A percentile compares a stretch with the other conserved stretches of the same genome.
phyloP scores from a whole-genome alignment of 2,329 filamentous ascomycete species.

The Clonostachys rosea region DNA sequence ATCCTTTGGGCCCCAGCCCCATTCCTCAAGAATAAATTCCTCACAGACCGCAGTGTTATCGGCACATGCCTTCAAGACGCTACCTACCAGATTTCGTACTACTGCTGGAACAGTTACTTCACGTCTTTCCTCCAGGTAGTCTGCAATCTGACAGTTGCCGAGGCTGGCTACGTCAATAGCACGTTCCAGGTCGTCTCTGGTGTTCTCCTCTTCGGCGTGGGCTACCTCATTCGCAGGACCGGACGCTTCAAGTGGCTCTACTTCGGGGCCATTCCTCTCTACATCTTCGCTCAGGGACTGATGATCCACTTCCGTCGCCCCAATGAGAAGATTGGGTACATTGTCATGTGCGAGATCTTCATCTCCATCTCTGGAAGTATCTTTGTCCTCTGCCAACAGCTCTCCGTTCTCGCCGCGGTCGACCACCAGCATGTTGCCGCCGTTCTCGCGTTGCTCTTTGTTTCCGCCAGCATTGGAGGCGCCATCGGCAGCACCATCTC shows the following conservation, averaged over 20 bases:
- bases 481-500: conserved; percentile 38
- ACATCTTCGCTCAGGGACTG: conserved; percentile 43
- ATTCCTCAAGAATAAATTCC: conserved; percentile 48
- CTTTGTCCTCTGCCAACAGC: conserved; percentile 48
- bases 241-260: conserved; percentile 44
- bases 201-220: conserved; percentile 42
- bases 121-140: conserved; percentile 52
- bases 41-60: conserved; percentile 45
- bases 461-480: conserved; percentile 36
- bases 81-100: conserved; percentile 43
- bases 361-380: conserved; percentile 48
- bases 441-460: conserved; percentile 37
- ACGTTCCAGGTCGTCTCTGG: conserved; percentile 47
- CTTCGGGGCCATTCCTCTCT: conserved; percentile 39
- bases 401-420: conserved; percentile 52
- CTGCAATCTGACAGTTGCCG: conserved; percentile 29
- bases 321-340: conserved; percentile 36
- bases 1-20: conserved; percentile 49
- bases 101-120: conserved; percentile 49
- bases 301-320: conserved; percentile 27
- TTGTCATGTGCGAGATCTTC: conserved; percentile 49
- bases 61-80: conserved; percentile 40
- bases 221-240: conserved; percentile 37
- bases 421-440: conserved; percentile 49
- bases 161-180: conserved; percentile 40